Evolutionary conservation across 495 filamentous ascomycete genomes (phyloP), one percentile per base, ranked within the genome.

Genomic region (Lasiosphaeriaceae sp.): DNA sequence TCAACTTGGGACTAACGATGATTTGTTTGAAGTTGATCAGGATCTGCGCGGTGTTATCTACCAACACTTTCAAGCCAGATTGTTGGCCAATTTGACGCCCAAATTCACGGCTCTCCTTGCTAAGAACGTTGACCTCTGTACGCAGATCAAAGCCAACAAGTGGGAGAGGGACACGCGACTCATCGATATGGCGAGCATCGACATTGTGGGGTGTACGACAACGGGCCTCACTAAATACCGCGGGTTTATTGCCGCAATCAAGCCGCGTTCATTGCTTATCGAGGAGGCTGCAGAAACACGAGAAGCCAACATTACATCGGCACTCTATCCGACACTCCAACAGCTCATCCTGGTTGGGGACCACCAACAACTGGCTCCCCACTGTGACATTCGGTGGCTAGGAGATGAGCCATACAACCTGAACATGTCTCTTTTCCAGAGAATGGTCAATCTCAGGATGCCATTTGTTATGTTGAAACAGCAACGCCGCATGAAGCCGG

Each of bases 141-240:
- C 65, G 50, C 56, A 67, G 31, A 54, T 70, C 39, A 74, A 73
- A 56, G 59, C 62, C 5, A 61, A 57, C 39, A 69, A 59, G n/a
- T 71, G 63, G 58, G 46, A 61, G 17, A 66, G 59, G 14, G 70
- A 78, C 50, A 60, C 61, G 0, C 50, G 60, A 17, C 58, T 75
- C 16, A 64, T 76, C 14, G 50, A 52, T 12, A 47, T 39, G 2
- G 41, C 61, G 23, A 21, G 44, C 2, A 66, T 77, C 24, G 66
- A 78, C 41, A 67, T 81, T 31, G 66, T 82, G 20, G 78, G 78
- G n/a, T 79, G 78, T 50, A 82, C 78, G 0, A 81, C 76, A 0
- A 81, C 93, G 0, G 94, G 94, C 3, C 67, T 97, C n/a, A 90
- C 85, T 65, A 97, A 97, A 62, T 92, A 94, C 59, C 83, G 93